Conservation (phyloP, 1,284 basidiomycete species). For the Tausonia pullulans region DNA sequence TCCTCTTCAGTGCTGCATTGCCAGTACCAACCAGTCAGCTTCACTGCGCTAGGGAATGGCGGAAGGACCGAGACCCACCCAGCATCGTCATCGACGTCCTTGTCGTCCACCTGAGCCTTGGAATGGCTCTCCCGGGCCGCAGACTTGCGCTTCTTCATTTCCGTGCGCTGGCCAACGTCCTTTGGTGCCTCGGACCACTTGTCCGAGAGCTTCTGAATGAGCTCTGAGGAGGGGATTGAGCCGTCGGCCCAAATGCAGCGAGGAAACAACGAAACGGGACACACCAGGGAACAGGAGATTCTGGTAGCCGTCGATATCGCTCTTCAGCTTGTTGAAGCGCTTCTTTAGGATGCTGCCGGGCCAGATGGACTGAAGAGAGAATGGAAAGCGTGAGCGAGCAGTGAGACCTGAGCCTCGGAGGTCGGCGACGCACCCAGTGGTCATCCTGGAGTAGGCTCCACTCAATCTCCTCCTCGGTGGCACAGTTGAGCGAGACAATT, state of each 20-base stretch:
- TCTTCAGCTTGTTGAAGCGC: constrained; percentile 5
- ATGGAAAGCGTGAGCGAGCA: not conserved
- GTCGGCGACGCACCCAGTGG: not conserved
- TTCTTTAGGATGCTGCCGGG: constrained; percentile 8
- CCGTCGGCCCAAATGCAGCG: too few relatives aligned
- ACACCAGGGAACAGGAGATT: not conserved
- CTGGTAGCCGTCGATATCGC: not conserved
- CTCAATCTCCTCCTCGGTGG: not conserved
- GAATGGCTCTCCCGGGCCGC: too few relatives aligned
- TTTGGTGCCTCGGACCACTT: not conserved
- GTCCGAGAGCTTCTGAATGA: not conserved
- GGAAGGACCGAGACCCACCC: too few relatives aligned
- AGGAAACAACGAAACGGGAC: not conserved
- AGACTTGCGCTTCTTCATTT: too few relatives aligned
- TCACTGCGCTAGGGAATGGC: too few relatives aligned
- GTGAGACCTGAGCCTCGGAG: not conserved
- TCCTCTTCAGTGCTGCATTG: too few relatives aligned
- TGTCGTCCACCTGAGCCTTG: too few relatives aligned
- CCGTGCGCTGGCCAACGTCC: too few relatives aligned
- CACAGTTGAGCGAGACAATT: not conserved
- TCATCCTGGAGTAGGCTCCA: constrained; percentile 3
- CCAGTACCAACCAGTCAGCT: too few relatives aligned
- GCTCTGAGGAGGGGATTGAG: not conserved
- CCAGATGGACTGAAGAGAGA: constrained; percentile 5
- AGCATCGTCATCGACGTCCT: too few relatives aligned